phyloP scores from a whole-genome alignment of 305 asterid species.

The Plantago coronopus region DNA sequence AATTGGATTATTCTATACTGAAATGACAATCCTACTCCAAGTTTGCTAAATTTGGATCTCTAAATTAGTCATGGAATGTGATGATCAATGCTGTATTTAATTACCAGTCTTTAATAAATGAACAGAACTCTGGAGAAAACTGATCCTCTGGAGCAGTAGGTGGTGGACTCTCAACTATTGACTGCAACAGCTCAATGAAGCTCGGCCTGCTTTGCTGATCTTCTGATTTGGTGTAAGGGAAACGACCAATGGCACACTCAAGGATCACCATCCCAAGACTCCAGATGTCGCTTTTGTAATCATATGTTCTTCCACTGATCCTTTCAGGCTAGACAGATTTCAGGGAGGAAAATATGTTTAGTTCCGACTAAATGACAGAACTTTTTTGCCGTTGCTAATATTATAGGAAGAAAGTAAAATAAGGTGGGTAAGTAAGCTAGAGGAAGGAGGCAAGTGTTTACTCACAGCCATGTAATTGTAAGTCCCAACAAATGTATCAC shows the following conservation, averaged over 20 bases:
- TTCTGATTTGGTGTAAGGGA: conserved; percentile 88
- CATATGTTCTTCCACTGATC: conserved; percentile 86
- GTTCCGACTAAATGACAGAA: conserved; percentile 1
- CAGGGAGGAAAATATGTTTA: conserved; percentile 14
- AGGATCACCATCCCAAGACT: conserved; percentile 95
- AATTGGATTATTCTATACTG: no score
- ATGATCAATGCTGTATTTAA: background rate
- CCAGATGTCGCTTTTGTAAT: conserved; percentile 92
- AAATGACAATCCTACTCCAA: no score
- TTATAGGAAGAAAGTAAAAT: background rate
- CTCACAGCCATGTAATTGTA: conserved; percentile 76
- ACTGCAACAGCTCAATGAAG: conserved; percentile 89
- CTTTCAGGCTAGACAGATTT: conserved; percentile 70
- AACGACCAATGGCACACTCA: conserved; percentile 92
- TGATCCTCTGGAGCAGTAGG: conserved; percentile 98
- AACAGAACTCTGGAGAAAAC: conserved; percentile 96
- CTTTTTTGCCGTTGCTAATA: conserved; percentile 9
- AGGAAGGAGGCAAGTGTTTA: conserved; percentile 16
- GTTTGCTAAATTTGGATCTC: no score
- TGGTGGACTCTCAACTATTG: conserved; percentile 85
- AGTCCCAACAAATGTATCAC: conserved; percentile 94
- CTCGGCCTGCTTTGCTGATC: conserved; percentile 81
- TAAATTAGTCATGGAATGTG: no score
- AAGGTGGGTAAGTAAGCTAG: background rate
- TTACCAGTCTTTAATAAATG: conserved; percentile 62